Base-by-base conservation (phyloP, 192 early-diverging fungal genomes). In the Martensiomyces pterosporus region DNA sequence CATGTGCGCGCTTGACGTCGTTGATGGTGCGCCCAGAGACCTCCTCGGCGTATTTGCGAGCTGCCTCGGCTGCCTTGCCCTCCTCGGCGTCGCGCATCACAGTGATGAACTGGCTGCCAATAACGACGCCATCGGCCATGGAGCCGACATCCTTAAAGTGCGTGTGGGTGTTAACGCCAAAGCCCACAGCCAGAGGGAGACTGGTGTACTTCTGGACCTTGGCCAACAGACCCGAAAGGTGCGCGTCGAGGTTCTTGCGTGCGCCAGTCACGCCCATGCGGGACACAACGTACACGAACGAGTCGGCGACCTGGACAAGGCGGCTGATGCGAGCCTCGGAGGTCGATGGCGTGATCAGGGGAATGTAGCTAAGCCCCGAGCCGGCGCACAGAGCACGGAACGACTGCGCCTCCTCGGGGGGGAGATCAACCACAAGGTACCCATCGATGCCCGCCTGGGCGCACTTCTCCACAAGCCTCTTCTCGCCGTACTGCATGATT, bases 371-470 rank as follows among this genome's bases (percentile, higher is more conserved):
- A 24, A 93, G 75, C 16, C 89, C 89, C 48, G 85, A 52, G 47
- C 80, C 78, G 24, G 56, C 66, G 61, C 91, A 92, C 46, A 86
- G 69, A 35, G 76, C 70, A 41, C 93, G 81, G 81, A 99, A 99
- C 43, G 79, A 65, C 43, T 79, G 78, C 24, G 92, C 88, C 67
- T 99, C 97, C 70, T 98, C 94, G 17, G 97, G 97, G 4, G 97
- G 97, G 32, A 97, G 70, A 68, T 99, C 97, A 5, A 99, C 94
- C 27, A 95, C 81, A 67, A 99, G 97, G 64, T 91, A 97, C 12
- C 97, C 97, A 55, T 94, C 85, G 19, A 98, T 84, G 37, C 93
- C 92, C 39, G 81, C 88, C 38, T 82, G 70, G 24, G 79, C 82
- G 69, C 94, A 94, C 37, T 90, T 85, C 27, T 83, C 56, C 62